Evolutionary conservation across 768 basidiomycete genomes (phyloP), one percentile per base, ranked within the genome.

Genomic region (Russula virescens): DNA sequence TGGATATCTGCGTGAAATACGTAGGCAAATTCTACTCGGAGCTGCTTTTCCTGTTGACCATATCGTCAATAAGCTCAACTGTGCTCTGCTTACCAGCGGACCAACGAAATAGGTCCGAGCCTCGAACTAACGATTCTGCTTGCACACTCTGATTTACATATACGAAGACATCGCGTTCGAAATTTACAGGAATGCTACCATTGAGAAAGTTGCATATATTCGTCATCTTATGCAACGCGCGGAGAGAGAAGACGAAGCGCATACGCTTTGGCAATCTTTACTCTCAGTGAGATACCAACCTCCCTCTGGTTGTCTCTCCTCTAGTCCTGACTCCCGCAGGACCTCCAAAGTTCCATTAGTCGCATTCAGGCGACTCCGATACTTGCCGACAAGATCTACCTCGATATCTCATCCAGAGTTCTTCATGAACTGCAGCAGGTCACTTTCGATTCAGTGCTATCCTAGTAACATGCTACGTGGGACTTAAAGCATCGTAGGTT

Each of bases 1-100:
- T 40, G 67, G 67, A 0, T 68, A 66, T 52, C 31, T 68, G 19
- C 56, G 67, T 34, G 67, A 68, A 55, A 68, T 68, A 10, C 67
- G 67, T 68, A 51, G 14, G 58, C 49, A 14, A n/a, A 21, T 6
- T 19, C 11, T 45, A 13, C 1, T 38, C 28, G 18, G 21, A 31
- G 16, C 6, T 38, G 18, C 40, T 19, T 25, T 31, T 23, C 8
- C 10, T 16, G 28, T 18, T 58, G 38, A 55, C 49, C 19, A 19
- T 8, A 18, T 26, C n/a, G 5, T 54, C 16, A 25, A n/a, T 2
- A 21, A 68, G 67, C 67, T 11, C 67, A 68, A 47, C 28, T 68
- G 19, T 68, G 67, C 43, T 54, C 60, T 40, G 58, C 67, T 8
- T 68, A 63, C 46, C 65, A 68, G 47, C 57, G 55, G 8, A 52